Conservation (phyloP, 2,329 filamentous ascomycete genomes). For the Beauveria australis region DNA sequence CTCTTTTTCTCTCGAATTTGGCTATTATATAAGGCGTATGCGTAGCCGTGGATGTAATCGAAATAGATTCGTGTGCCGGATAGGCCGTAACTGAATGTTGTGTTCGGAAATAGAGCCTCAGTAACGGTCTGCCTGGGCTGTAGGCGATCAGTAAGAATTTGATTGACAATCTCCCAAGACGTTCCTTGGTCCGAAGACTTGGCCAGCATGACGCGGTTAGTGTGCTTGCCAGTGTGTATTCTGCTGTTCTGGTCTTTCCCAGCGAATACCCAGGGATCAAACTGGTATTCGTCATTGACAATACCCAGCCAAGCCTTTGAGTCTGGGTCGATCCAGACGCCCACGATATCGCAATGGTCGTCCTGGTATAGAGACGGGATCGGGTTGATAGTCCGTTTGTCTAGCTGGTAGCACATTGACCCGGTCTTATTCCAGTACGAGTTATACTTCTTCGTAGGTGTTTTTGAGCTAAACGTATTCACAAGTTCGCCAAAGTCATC, state of each 20-base stretch:
- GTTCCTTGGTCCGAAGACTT: not conserved
- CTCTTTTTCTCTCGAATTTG: not conserved
- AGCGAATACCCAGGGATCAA: not conserved
- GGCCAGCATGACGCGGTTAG: not conserved
- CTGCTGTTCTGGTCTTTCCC: not conserved
- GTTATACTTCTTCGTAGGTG: not conserved
- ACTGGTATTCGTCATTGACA: not conserved
- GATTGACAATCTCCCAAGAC: not conserved
- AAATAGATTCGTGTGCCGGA: not conserved
- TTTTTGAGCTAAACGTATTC: not conserved
- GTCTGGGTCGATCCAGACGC: not conserved
- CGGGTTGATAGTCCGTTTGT: not conserved
- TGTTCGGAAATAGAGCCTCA: not conserved
- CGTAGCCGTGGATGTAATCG: not conserved
- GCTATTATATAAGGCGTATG: not conserved
- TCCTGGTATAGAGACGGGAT: not conserved
- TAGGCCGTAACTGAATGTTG: not conserved
- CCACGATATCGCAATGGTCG: not conserved
- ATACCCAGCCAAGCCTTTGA: not conserved
- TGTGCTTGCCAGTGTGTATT: not conserved
- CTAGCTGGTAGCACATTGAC: not conserved
- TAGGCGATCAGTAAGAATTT: not conserved
- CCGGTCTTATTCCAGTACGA: not conserved
- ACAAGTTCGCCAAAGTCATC: not conserved
- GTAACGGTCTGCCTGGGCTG: not conserved